Evolutionary conservation across 2,329 filamentous ascomycete species (phyloP).

Genomic region (Talaromyces rugulosus): DNA sequence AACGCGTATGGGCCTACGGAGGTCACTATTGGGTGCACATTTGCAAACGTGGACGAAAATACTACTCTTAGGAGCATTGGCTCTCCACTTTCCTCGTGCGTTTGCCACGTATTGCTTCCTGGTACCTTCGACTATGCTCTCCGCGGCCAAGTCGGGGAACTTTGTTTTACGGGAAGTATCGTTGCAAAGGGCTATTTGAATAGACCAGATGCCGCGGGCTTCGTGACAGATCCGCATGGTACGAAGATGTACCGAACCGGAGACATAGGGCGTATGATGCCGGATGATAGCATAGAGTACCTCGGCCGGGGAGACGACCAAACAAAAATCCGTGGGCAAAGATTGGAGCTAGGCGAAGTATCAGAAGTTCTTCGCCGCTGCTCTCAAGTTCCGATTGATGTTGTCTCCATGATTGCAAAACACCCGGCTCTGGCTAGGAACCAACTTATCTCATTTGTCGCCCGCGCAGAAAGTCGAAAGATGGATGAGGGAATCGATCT

Average conservation of each 20-base stretch:
- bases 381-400: constrained; percentile 18
- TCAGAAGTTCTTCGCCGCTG: constrained; percentile 26
- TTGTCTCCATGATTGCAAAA: constrained; percentile 26
- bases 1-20: constrained; percentile 35
- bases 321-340: constrained; percentile 39
- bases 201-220: constrained; percentile 23
- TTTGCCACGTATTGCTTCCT: constrained; percentile 25
- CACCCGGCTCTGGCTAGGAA: constrained; percentile 23
- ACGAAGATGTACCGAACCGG: constrained; percentile 36
- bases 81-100: constrained; percentile 21
- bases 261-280: constrained; percentile 30
- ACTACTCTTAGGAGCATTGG: constrained; percentile 29
- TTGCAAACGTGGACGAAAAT: constrained; percentile 19
- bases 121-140: constrained; percentile 21
- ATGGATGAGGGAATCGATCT: constrained; percentile 1
- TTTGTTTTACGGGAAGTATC: constrained; percentile 26
- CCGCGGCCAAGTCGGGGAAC: constrained; percentile 24
- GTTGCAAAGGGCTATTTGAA: constrained; percentile 27
- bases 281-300: constrained; percentile 28
- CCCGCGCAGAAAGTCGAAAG: constrained; percentile 14
- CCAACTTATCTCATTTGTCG: constrained; percentile 29
- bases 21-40: constrained; percentile 31
- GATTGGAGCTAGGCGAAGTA: constrained; percentile 39
- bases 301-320: constrained; percentile 34
- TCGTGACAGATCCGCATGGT: constrained; percentile 16